Conservation (phyloP, 139 green algal species). For the Closterium sp. region DNA sequence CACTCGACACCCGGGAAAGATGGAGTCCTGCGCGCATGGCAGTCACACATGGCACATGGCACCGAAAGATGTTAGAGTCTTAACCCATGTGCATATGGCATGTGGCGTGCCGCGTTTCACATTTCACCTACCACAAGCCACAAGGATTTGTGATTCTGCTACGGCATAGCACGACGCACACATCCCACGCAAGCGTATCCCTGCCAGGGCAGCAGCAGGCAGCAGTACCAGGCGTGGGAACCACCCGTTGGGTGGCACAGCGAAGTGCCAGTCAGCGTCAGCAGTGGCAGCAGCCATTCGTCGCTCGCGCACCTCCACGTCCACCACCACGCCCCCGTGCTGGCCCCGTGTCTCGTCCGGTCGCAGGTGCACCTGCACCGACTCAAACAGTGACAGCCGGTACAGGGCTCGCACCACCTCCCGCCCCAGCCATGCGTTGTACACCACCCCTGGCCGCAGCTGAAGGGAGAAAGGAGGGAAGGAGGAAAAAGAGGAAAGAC, state of each 20-base stretch:
- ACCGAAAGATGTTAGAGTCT: not conserved
- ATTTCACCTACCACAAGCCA: too few relatives aligned
- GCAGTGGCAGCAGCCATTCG: slow-evolving; percentile 54
- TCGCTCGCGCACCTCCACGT: slow-evolving; percentile 72
- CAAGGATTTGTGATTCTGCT: too few relatives aligned
- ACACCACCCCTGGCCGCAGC: slow-evolving; percentile 56
- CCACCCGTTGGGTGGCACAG: slow-evolving; percentile 56
- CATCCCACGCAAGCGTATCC: too few relatives aligned
- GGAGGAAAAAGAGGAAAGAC: not conserved
- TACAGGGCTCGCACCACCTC: slow-evolving; percentile 76
- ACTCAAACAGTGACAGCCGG: slow-evolving; percentile 74
- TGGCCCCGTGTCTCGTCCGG: slow-evolving; percentile 58
- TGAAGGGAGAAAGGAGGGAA: not conserved
- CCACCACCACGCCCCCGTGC: slow-evolving; percentile 66
- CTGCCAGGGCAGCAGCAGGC: not conserved
- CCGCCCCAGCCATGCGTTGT: slow-evolving; percentile 69
- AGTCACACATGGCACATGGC: not conserved
- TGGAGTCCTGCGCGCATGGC: not conserved
- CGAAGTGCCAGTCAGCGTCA: slow-evolving; percentile 67
- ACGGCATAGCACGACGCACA: too few relatives aligned
- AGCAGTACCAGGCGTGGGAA: slow-evolving; percentile 56
- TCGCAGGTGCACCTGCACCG: slow-evolving; percentile 66
- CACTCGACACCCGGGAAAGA: slow-evolving; percentile 21
- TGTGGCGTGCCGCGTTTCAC: not conserved
- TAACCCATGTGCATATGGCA: not conserved